phyloP scores from a whole-genome alignment of 2,329 filamentous ascomycete species.

The Grosmannia clavigera region DNA sequence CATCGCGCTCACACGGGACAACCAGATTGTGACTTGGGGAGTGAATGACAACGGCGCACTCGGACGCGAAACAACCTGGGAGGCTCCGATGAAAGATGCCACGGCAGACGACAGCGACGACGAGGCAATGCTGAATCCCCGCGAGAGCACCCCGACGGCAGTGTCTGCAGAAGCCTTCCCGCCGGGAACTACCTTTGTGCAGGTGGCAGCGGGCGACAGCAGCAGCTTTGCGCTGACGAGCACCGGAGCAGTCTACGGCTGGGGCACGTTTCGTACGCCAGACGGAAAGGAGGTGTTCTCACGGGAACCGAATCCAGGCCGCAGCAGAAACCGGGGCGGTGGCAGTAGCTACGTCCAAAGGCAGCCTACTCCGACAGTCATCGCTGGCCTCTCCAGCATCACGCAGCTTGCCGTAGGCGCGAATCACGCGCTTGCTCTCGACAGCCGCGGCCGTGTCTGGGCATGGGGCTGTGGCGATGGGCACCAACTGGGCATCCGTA shows the following conservation, averaged over 20 bases:
- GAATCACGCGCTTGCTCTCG: constrained; percentile 46
- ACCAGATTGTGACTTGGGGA: constrained; percentile 57
- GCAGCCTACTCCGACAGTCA: constrained; percentile 25
- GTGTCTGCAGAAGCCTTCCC: constrained; percentile 37
- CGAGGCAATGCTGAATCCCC: constrained; percentile 35
- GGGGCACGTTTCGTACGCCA: constrained; percentile 50
- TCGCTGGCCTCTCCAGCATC: constrained; percentile 36
- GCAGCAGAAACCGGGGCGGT: not conserved
- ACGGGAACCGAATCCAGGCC: not conserved
- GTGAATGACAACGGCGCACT: constrained; percentile 58
- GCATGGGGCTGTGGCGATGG: constrained; percentile 54
- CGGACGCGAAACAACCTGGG: constrained; percentile 46
- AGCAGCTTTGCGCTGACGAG: constrained; percentile 59
- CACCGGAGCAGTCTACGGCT: constrained; percentile 62
- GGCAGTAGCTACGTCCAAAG: not conserved
- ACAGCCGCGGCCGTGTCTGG: constrained; percentile 29
- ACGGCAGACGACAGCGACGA: constrained; percentile 19
- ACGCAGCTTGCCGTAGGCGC: constrained; percentile 39
- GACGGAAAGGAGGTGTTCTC: constrained; percentile 1
- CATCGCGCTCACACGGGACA: constrained; percentile 51
- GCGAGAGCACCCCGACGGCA: constrained; percentile 44
- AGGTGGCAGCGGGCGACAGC: constrained; percentile 57
- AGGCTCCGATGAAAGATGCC: constrained; percentile 18
- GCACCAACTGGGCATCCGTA: constrained; percentile 45
- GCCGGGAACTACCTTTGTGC: constrained; percentile 21